Conservation (phyloP, 2,329 filamentous ascomycete species). For the Seiridium cupressi region DNA sequence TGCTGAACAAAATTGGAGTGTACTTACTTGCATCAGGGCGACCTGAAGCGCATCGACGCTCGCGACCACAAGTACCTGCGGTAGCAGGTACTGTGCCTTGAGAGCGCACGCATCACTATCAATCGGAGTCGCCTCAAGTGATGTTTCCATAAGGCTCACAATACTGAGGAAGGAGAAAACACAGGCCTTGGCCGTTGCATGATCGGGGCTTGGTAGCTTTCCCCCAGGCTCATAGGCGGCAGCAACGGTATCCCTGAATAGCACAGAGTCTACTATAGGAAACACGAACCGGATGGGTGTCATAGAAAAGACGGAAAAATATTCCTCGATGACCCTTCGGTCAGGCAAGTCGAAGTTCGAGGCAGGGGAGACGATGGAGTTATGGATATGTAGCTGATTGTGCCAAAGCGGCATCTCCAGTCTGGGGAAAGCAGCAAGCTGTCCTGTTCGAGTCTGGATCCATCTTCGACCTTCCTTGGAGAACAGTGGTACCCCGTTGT, state of each 20-base stretch:
- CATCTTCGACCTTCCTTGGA: constrained; percentile 44
- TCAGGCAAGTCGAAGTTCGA: constrained; percentile 31
- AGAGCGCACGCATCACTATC: constrained; percentile 38
- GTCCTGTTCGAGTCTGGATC: constrained; percentile 44
- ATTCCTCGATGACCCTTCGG: constrained; percentile 26
- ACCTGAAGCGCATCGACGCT: constrained; percentile 44
- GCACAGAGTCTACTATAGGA: constrained; percentile 43
- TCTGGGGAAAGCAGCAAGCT: constrained; percentile 24
- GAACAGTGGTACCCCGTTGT: constrained; percentile 48
- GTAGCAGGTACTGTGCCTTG: constrained; percentile 40
- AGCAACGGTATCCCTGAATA: constrained; percentile 45
- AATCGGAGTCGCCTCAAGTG: constrained; percentile 18
- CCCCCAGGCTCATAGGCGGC: constrained; percentile 37
- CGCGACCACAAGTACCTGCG: constrained; percentile 39
- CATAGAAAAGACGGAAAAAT: constrained; percentile 26
- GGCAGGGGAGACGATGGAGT: neutral
- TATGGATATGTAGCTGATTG: neutral
- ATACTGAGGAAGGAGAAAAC: constrained; percentile 47
- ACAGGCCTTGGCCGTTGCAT: constrained; percentile 39
- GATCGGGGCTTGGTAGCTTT: constrained; percentile 11
- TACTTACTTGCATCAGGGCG: constrained; percentile 45
- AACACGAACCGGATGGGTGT: constrained; percentile 43
- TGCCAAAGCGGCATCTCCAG: constrained; percentile 13
- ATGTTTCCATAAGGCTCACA: constrained; percentile 21
- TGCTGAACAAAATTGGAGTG: too few relatives aligned